Evolutionary conservation across 805 yeast genomes (phyloP).

Genomic region (Lipomyces orientalis): DNA sequence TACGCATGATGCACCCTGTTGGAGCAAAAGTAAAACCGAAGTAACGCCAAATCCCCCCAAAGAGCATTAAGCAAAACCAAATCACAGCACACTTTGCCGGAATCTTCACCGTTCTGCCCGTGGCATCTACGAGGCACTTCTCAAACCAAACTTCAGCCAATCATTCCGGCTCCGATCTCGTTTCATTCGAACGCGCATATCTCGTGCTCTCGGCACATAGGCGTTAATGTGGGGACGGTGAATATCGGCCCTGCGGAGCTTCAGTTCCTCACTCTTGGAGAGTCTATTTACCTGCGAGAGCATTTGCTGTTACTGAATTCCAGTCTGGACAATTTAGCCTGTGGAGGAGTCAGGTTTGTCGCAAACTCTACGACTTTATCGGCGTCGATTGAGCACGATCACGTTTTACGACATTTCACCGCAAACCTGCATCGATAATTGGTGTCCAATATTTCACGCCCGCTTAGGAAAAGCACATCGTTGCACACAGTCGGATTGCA

Average conservation of each 20-base stretch:
- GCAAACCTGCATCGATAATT: not conserved
- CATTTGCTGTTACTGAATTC: too few relatives aligned
- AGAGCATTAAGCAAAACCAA: too few relatives aligned
- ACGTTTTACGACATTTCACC: not conserved
- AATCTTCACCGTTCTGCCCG: not conserved
- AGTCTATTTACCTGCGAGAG: too few relatives aligned
- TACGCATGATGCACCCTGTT: too few relatives aligned
- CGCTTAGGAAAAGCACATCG: not conserved
- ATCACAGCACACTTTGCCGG: too few relatives aligned
- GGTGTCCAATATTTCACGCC: not conserved
- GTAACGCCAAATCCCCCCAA: too few relatives aligned
- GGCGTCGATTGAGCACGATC: not conserved
- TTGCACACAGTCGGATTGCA: not conserved
- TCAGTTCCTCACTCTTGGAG: not conserved
- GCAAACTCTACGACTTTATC: not conserved
- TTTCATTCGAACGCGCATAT: not conserved
- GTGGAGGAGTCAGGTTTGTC: not conserved
- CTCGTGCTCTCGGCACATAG: not conserved
- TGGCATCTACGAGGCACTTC: not conserved
- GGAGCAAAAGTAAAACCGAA: too few relatives aligned
- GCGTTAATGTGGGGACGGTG: constrained; percentile 1
- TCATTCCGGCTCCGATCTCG: not conserved
- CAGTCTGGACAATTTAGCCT: not conserved
- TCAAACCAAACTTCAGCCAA: not conserved
- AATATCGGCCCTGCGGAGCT: not conserved